A percentile compares a stretch with the other conserved stretches of the same genome.
These are phyloP conservation scores for Lyophyllum semitale DNA, from an alignment of 768 basidiomycete genomes.

Conservation along the genomic window DNA sequence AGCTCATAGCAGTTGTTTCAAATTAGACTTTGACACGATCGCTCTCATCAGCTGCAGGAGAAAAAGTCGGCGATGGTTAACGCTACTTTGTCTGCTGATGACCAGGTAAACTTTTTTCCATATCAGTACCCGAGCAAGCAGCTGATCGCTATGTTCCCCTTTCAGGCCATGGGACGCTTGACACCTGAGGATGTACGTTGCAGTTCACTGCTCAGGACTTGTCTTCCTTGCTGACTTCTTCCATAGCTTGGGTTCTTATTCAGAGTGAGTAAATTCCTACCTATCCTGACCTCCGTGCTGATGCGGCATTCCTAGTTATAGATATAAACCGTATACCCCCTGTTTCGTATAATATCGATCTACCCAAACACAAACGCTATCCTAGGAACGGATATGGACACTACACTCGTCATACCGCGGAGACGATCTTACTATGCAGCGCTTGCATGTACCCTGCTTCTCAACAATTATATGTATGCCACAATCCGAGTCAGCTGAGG, in stretches of 20 bases:
- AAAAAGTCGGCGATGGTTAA: constrained; percentile 97
- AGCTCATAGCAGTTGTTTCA: constrained; percentile 5
- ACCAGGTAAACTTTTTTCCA: constrained; percentile 54
- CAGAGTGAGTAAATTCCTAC: constrained; percentile 37
- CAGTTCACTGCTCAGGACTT: too few species aligned
- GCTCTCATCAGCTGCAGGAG: constrained; percentile 71
- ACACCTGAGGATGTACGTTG: constrained; percentile 74
- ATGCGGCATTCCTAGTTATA: background rate
- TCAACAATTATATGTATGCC: too few species aligned
- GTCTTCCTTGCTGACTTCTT: constrained; percentile 11
- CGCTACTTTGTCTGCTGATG: constrained; percentile 81
- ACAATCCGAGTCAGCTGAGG: too few species aligned
- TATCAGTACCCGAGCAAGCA: background rate
- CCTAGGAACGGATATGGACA: too few species aligned
- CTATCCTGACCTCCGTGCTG: background rate
- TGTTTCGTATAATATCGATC: background rate
- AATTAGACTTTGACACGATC: background rate
- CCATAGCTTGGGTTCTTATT: constrained; percentile 58
- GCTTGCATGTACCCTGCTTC: background rate
- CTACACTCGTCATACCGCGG: too few species aligned
- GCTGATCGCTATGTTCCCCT: constrained; percentile 6
- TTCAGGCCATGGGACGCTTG: constrained; percentile 87
- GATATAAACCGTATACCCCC: background rate
- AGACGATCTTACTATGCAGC: background rate
- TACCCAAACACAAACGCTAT: background rate